phyloP scores from a whole-genome alignment of 2,329 filamentous ascomycete species.

The Magnaporthiopsis rhizophila region DNA sequence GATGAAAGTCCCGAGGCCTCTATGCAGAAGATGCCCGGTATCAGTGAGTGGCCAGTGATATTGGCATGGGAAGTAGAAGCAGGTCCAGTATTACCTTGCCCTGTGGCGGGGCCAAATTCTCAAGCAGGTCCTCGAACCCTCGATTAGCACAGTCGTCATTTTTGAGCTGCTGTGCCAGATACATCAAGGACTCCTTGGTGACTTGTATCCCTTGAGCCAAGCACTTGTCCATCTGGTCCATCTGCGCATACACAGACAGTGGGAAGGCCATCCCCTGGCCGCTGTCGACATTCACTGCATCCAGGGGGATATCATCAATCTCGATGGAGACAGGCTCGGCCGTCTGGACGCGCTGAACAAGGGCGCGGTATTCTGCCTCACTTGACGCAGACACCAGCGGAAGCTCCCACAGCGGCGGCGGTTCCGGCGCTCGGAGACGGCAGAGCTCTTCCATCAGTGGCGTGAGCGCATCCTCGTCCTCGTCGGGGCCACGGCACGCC shows the following conservation, averaged over 20 bases:
- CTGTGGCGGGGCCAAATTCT: not conserved
- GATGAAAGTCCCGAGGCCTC: not conserved
- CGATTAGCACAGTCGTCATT: not conserved
- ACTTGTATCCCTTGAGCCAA: not conserved
- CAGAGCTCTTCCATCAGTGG: not conserved
- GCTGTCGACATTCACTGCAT: not conserved
- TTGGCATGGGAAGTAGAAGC: not conserved
- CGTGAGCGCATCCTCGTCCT: not conserved
- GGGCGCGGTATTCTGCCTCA: not conserved
- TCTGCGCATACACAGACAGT: not conserved
- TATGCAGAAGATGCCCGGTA: not conserved
- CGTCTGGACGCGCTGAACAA: not conserved
- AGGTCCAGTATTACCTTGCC: not conserved
- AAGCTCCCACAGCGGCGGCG: not conserved
- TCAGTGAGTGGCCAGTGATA: not conserved
- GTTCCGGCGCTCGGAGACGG: not conserved
- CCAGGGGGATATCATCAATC: not conserved
- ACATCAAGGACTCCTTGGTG: not conserved
- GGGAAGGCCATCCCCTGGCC: slow-evolving; percentile 1
- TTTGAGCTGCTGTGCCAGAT: not conserved
- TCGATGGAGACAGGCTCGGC: not conserved
- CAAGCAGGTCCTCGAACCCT: not conserved
- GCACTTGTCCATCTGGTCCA: not conserved
- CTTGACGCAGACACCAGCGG: not conserved
- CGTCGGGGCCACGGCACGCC: not conserved